Evolutionary conservation across 306 rosid species (phyloP).

Genomic region (Fragaria ananassa): DNA sequence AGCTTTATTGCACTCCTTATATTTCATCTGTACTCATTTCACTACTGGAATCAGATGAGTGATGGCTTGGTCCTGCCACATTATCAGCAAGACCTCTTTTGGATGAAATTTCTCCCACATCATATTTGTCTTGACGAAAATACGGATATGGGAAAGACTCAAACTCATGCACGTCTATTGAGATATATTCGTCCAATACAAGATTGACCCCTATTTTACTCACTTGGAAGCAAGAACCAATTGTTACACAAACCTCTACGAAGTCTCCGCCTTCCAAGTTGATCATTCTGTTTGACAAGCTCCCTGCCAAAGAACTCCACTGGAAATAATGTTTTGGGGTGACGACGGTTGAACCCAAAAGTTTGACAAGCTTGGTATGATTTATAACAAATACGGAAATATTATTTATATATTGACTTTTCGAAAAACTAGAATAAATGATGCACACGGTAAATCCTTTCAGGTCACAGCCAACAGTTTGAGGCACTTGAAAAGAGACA

Average conservation of each 20-base stretch:
- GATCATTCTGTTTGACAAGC: conserved; percentile 1
- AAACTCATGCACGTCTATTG: rapidly evolving
- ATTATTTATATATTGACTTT: neutral
- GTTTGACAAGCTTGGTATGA: neutral
- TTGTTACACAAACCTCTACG: conserved; percentile 5
- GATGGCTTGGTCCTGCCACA: no score
- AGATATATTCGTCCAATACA: neutral
- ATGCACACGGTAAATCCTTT: conserved; percentile 8
- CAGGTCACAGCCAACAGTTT: neutral
- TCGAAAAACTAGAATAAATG: neutral
- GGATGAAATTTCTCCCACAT: neutral
- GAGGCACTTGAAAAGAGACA: conserved; percentile 17
- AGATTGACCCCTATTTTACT: conserved; percentile 18
- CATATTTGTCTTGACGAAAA: neutral
- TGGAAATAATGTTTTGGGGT: neutral
- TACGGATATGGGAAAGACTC: neutral
- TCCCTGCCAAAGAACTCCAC: conserved; percentile 26
- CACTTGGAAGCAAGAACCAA: neutral
- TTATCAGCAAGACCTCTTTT: neutral
- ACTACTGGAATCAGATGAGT: no score
- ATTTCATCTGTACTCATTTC: no score
- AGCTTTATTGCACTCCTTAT: no score
- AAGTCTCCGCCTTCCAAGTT: conserved; percentile 25
- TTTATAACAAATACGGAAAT: conserved; percentile 4
- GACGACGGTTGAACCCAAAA: neutral